Conservation (phyloP, 2,329 filamentous ascomycete species). For the Cercospora sesami region DNA sequence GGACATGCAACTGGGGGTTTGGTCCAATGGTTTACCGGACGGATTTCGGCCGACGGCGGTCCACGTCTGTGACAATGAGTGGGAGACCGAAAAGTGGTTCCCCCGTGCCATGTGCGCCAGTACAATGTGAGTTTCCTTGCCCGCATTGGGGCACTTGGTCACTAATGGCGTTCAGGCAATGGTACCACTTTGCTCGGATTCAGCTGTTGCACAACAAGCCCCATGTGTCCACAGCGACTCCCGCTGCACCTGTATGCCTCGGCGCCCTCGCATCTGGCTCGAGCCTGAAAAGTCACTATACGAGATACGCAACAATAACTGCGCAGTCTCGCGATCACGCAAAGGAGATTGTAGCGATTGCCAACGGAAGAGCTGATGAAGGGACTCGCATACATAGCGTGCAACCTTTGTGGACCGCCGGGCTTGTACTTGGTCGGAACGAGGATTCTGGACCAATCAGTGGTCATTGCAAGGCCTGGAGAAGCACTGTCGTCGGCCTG, state of each 20-base stretch:
- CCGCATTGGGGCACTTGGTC: background rate
- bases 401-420: constrained; percentile 62
- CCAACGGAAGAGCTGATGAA: constrained; percentile 56
- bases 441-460: constrained; percentile 24
- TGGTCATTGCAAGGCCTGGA: constrained; percentile 46
- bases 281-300: constrained; percentile 56
- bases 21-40: constrained; percentile 60
- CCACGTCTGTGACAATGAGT: constrained; percentile 25
- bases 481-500: constrained; percentile 56
- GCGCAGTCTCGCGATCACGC: constrained; percentile 59
- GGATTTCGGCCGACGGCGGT: constrained; percentile 59
- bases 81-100: constrained; percentile 58
- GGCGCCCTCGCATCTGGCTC: constrained; percentile 30
- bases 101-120: constrained; percentile 63
- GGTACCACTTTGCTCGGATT: constrained; percentile 65
- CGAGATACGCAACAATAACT: constrained; percentile 58
- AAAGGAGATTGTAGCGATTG: constrained; percentile 63
- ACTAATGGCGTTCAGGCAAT: constrained; percentile 26
- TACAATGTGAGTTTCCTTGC: constrained; percentile 54
- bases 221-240: constrained; percentile 50
- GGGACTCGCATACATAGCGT: constrained; percentile 56
- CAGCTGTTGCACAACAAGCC: constrained; percentile 62
- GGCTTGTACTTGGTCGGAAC: constrained; percentile 58
- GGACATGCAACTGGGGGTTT: constrained; percentile 58
- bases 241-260: background rate